Base-by-base conservation (phyloP, 225 moss, liverwort and hornwort species). In the Sphagnum tenellum region DNA sequence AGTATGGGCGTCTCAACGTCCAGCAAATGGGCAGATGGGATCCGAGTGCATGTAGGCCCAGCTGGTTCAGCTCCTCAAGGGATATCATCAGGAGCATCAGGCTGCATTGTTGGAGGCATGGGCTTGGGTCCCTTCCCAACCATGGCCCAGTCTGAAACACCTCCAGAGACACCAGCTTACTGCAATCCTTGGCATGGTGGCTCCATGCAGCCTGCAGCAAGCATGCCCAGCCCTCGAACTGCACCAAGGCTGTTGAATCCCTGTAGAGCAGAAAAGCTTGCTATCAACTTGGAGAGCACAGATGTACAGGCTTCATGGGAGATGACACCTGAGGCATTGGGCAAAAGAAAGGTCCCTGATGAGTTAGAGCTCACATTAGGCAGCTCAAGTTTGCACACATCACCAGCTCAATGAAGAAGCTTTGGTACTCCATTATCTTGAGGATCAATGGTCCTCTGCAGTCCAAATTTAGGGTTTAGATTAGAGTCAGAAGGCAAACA, bases 1-100 rank as follows among this genome's bases (percentile, higher is more conserved):
- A 89, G 69, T 46, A 87, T 84, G 4, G 70, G 86, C 60, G 86
- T 71, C 3, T 70, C 75, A 3, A 94, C 82, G 66, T 83, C 85
- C 47, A 86, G 91, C 6, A 95, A 95, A 62, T 95, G 94, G 94
- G 79, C 94, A 0, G 91, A 95, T 29, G 94, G 94, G 5, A 91
- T 95, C 5, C 80, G 94, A 9, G 94, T 95, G 8, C 78, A 91
- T 12, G 84, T 70, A 3, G 84, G 85, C 7, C 75, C 79, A 10
- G 82, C 76, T 7, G 85, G 85, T 4, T 78, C 84, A 13, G 81
- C 84, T 2, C 81, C 77, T 6, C 29, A 29, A 29, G 80, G 80
- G 5, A 72, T 85, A 2, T 73, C 84, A 1, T 29, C 29, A 1
- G 80, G 80, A 7, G 78, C 81, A 11, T 75, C 70, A 45, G 67